Conservation (phyloP, 305 asterid genomes). For the Fraxinus dipetala region DNA sequence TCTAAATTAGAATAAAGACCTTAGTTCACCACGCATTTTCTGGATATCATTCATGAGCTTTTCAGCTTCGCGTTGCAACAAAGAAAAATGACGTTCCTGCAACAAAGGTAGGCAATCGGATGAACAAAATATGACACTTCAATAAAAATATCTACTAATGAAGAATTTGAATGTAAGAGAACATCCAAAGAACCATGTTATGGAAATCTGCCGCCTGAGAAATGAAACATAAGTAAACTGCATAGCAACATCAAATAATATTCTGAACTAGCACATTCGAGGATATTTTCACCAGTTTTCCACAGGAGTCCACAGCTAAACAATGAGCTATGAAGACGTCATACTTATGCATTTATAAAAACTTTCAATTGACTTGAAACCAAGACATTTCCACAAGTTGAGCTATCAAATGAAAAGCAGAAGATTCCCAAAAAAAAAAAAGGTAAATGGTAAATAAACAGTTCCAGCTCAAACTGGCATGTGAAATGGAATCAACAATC, state of each 20-base stretch:
- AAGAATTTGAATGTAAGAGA: background rate
- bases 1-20: conserved; percentile 31
- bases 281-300: background rate
- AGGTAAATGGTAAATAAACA: background rate
- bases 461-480: background rate
- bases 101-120: background rate
- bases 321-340: background rate
- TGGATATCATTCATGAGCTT: conserved; percentile 53
- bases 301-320: background rate
- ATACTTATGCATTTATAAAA: background rate
- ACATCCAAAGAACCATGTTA: background rate
- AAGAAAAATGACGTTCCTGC: conserved; percentile 63
- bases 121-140: background rate
- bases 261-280: background rate
- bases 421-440: background rate
- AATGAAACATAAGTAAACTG: background rate
- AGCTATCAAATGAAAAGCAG: background rate
- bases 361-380: background rate
- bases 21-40: conserved; percentile 58
- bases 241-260: background rate
- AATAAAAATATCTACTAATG: background rate
- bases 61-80: conserved; percentile 58
- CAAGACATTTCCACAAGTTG: background rate
- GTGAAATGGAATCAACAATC: background rate
- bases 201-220: background rate